phyloP scores from a whole-genome alignment of 495 filamentous ascomycete genomes.

The Hypomontagnella monticulosa region DNA sequence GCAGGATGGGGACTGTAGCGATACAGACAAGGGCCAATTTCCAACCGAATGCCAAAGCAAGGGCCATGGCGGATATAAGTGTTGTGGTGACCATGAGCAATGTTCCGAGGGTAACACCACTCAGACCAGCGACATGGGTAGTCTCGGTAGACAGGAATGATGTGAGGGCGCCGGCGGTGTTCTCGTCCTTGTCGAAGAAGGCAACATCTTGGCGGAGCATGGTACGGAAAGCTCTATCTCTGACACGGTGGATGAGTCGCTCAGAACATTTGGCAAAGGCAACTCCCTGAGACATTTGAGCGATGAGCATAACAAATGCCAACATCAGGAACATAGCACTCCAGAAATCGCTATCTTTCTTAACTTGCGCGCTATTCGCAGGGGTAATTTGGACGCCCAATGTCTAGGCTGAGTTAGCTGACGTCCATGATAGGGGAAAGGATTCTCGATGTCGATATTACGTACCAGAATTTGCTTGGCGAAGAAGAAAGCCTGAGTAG shows the following conservation, averaged over 20 bases:
- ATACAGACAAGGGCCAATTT: conserved; percentile 88
- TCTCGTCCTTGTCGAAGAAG: conserved; percentile 88
- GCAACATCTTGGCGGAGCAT: conserved; percentile 94
- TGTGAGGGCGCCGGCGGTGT: conserved; percentile 83
- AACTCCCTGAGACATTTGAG: conserved; percentile 73
- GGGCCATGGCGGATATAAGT: conserved; percentile 70
- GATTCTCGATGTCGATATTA: background rate
- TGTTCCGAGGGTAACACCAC: conserved; percentile 84
- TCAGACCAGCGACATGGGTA: conserved; percentile 83
- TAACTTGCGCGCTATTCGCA: conserved; percentile 54
- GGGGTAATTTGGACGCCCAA: conserved; percentile 51
- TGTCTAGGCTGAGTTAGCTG: conserved; percentile 39
- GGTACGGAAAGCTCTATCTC: conserved; percentile 80
- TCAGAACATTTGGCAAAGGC: conserved; percentile 88
- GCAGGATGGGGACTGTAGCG: conserved; percentile 77
- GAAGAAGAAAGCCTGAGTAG: conserved; percentile 89
- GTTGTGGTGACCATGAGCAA: conserved; percentile 80
- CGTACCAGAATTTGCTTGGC: conserved; percentile 79
- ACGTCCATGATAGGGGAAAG: background rate
- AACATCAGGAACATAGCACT: conserved; percentile 93
- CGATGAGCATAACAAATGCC: conserved; percentile 78
- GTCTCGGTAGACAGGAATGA: conserved; percentile 88
- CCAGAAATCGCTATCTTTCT: conserved; percentile 85
- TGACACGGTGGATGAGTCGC: conserved; percentile 79
- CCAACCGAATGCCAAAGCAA: conserved; percentile 82